Evolutionary conservation across 805 yeast species (phyloP).

Genomic region (Candida glaebosa): DNA sequence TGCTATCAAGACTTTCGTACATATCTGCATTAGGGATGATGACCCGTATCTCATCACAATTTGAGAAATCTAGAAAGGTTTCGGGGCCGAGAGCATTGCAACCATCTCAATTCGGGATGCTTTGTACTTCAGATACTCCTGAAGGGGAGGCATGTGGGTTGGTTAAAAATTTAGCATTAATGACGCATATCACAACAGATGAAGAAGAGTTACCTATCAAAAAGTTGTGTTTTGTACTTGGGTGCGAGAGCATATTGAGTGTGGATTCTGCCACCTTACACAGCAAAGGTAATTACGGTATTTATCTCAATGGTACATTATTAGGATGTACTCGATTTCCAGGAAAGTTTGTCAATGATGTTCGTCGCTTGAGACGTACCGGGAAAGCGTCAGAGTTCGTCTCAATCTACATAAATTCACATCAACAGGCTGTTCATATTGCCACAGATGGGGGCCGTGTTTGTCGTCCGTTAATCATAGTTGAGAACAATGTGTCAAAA

Average conservation of each 20-base stretch:
- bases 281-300: constrained; percentile 72
- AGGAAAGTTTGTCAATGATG: constrained; percentile 70
- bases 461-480: constrained; percentile 93
- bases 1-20: constrained; percentile 83
- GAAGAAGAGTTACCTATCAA: constrained; percentile 91
- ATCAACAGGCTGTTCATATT: constrained; percentile 90
- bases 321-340: constrained; percentile 89
- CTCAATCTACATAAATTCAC: constrained; percentile 84
- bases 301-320: constrained; percentile 90
- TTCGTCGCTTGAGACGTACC: constrained; percentile 76
- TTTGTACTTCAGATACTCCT: constrained; percentile 98
- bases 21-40: constrained; percentile 98
- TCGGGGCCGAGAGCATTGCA: constrained; percentile 98
- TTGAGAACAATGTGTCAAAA: constrained; percentile 60
- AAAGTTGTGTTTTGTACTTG: constrained; percentile 72
- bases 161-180: constrained; percentile 92
- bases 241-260: constrained; percentile 81
- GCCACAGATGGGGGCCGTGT: constrained; percentile 99
- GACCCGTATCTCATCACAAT: constrained; percentile 99
- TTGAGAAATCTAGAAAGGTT: constrained; percentile 95
- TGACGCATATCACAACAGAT: constrained; percentile 99
- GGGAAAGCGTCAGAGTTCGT: constrained; percentile 88
- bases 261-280: constrained; percentile 84
- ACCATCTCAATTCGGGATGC: constrained; percentile 99
- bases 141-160: constrained; percentile 99